Percentiles rank a stretch among this genome's conserved stretches.
These are phyloP conservation scores for Gloeophyllum trabeum DNA, from an alignment of 768 basidiomycete species.

Conservation along the genomic window DNA sequence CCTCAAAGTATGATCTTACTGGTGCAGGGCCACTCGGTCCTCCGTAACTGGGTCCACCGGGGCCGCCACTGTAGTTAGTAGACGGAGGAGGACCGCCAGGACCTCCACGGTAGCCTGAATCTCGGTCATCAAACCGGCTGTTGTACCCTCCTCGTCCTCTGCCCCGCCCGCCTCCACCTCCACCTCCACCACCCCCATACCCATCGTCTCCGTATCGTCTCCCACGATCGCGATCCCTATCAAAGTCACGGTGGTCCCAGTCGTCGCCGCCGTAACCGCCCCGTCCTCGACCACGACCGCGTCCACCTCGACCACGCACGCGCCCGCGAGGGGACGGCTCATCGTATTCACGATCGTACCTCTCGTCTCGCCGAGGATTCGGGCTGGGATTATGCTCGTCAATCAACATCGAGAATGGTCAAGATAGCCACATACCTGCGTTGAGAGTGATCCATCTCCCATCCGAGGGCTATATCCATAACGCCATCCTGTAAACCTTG, in stretches of 20 bases:
- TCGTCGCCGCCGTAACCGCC: constrained; percentile 29
- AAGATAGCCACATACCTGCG: constrained; percentile 24
- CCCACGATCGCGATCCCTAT: constrained; percentile 13
- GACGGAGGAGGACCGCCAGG: constrained; percentile 4
- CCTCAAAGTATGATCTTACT: constrained; percentile 1
- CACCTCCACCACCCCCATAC: constrained; percentile 20
- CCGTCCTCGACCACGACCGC: constrained; percentile 30
- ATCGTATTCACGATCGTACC: constrained; percentile 37
- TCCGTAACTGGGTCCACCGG: constrained; percentile 11
- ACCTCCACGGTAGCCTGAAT: background rate
- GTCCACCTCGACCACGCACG: constrained; percentile 24
- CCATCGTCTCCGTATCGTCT: constrained; percentile 20
- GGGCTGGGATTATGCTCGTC: constrained; percentile 1
- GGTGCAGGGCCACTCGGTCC: constrained; percentile 15
- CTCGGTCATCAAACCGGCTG: background rate
- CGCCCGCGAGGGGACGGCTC: constrained; percentile 20
- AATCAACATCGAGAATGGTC: background rate
- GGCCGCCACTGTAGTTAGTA: constrained; percentile 26
- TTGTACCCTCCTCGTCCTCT: background rate
- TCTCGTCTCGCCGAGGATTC: constrained; percentile 6
- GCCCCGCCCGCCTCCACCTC: background rate
- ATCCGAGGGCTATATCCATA: constrained; percentile 80
- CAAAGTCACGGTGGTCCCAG: constrained; percentile 30
- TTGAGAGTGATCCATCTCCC: constrained; percentile 52
- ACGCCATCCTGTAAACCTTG: constrained; percentile 75